phyloP scores from a whole-genome alignment of 2,329 filamentous ascomycete genomes.

The Ophiocordyceps camponoti-leonardi region DNA sequence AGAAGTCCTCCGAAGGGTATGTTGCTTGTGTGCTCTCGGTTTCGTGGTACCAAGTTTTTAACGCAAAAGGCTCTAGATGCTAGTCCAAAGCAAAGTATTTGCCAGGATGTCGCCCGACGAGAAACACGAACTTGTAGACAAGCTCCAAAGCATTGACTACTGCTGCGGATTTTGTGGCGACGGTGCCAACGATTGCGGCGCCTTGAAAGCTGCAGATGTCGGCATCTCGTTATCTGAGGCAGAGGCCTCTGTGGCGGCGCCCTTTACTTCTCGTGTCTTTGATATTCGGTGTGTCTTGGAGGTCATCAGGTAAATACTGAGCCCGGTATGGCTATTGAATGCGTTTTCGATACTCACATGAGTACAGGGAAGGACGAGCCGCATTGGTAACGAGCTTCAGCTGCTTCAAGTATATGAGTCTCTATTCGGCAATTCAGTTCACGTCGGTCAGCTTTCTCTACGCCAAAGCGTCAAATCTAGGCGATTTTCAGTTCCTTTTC shows the following conservation, averaged over 20 bases:
- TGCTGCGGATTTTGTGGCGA: slow-evolving; percentile 94
- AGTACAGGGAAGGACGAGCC: slow-evolving; percentile 64
- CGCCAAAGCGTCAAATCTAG: slow-evolving; percentile 80
- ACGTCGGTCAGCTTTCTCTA: slow-evolving; percentile 94
- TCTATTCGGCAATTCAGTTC: slow-evolving; percentile 99
- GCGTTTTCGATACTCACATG: slow-evolving; percentile 6
- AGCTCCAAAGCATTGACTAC: slow-evolving; percentile 90
- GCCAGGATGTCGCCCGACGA: slow-evolving; percentile 98
- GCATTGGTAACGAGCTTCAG: slow-evolving; percentile 96
- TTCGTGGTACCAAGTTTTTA: not conserved
- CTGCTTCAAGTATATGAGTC: slow-evolving; percentile 99
- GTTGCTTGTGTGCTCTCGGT: slow-evolving; percentile 8
- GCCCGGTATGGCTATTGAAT: too few species aligned
- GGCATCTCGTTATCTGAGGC: slow-evolving; percentile 95
- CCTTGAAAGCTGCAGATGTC: slow-evolving; percentile 90
- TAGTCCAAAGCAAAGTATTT: slow-evolving; percentile 82
- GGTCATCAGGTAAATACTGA: slow-evolving; percentile 55
- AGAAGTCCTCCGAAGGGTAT: slow-evolving; percentile 54
- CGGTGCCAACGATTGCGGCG: slow-evolving; percentile 93
- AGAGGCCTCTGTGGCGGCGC: slow-evolving; percentile 93
- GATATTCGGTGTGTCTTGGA: slow-evolving; percentile 92
- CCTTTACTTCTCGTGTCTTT: slow-evolving; percentile 88
- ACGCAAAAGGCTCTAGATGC: slow-evolving; percentile 41
- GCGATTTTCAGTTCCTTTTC: slow-evolving; percentile 95
- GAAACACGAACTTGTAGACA: slow-evolving; percentile 94